Percentiles rank a stretch among this genome's conserved stretches.
These are phyloP conservation scores for Entomortierella beljakovae DNA, from an alignment of 192 early-diverging fungal species.

Conservation along the genomic window DNA sequence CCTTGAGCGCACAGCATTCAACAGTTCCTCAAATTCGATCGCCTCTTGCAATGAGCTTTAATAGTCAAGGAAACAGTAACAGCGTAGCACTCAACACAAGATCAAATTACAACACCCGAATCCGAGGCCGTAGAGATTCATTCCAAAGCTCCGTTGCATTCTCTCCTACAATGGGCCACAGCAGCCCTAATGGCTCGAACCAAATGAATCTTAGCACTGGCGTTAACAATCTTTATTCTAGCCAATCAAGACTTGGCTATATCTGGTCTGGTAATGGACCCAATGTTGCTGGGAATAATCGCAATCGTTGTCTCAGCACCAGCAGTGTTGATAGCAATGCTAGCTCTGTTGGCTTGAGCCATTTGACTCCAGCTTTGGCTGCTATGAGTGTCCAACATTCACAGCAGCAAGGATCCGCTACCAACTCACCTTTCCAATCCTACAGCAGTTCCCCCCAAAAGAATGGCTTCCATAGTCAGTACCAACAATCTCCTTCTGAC, in stretches of 20 bases:
- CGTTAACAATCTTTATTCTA: constrained; percentile 6
- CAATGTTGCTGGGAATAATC: constrained; percentile 11
- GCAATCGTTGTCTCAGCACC: constrained; percentile 41
- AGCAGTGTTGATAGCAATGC: constrained; percentile 50
- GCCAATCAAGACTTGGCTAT: constrained; percentile 16
- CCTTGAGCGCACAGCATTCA: constrained; percentile 23
- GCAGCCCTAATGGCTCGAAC: constrained; percentile 10
- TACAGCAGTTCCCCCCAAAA: constrained; percentile 42
- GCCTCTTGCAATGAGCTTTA: constrained; percentile 41
- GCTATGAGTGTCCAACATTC: constrained; percentile 39
- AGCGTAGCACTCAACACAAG: constrained; percentile 6
- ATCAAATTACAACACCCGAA: constrained; percentile 16
- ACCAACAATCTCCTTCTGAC: constrained; percentile 27
- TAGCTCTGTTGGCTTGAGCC: constrained; percentile 42
- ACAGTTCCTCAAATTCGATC: constrained; percentile 40
- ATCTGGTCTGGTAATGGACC: constrained; percentile 27
- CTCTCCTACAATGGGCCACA: constrained; percentile 33
- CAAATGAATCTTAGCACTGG: background rate
- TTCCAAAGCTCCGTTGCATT: constrained; percentile 36
- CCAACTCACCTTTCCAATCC: constrained; percentile 42
- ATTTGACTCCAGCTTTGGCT: constrained; percentile 40
- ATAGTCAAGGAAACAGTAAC: constrained; percentile 14
- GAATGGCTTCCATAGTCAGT: constrained; percentile 20
- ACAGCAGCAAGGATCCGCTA: constrained; percentile 19
- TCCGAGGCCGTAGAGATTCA: constrained; percentile 29